These are phyloP conservation scores for Colletotrichum simmondsii DNA, from an alignment of 2,329 filamentous ascomycete species.

Conservation along the genomic window DNA sequence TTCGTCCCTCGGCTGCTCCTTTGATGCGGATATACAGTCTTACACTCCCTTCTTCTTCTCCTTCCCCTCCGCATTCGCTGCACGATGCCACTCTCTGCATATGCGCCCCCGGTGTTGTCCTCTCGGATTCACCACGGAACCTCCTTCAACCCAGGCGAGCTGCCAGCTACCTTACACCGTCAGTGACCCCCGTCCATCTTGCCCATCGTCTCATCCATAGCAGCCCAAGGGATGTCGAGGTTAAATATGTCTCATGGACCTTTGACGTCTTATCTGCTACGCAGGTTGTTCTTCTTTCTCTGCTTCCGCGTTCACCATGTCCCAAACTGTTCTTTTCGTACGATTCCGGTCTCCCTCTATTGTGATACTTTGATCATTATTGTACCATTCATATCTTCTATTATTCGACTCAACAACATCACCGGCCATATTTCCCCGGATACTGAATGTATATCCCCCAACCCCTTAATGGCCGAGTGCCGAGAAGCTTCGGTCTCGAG, in stretches of 20 bases:
- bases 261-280: not conserved
- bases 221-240: not conserved
- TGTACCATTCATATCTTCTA: not conserved
- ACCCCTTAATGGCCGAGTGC: not conserved
- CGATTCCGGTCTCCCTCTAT: slow-evolving; percentile 8
- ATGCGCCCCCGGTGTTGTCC: slow-evolving; percentile 7
- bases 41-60: slow-evolving; percentile 17
- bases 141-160: slow-evolving; percentile 9
- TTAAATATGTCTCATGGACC: slow-evolving; percentile 30
- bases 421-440: not conserved
- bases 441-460: slow-evolving; percentile 33
- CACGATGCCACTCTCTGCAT: slow-evolving; percentile 25
- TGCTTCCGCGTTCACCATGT: slow-evolving; percentile 12
- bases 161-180: slow-evolving; percentile 9
- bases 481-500: not conserved
- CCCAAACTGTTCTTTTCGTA: slow-evolving; percentile 1
- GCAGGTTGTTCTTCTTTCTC: slow-evolving; percentile 1
- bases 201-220: not conserved
- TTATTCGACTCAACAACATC: not conserved
- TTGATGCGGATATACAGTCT: slow-evolving; percentile 23
- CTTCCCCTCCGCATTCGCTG: slow-evolving; percentile 24
- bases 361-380: slow-evolving; percentile 13
- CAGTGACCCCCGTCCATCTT: not conserved
- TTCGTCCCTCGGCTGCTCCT: not conserved
- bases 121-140: slow-evolving; percentile 22